Percentiles rank a stretch among this genome's conserved stretches.
phyloP scores from a whole-genome alignment of 2,329 filamentous ascomycete species.

The Fusarium sp. region DNA sequence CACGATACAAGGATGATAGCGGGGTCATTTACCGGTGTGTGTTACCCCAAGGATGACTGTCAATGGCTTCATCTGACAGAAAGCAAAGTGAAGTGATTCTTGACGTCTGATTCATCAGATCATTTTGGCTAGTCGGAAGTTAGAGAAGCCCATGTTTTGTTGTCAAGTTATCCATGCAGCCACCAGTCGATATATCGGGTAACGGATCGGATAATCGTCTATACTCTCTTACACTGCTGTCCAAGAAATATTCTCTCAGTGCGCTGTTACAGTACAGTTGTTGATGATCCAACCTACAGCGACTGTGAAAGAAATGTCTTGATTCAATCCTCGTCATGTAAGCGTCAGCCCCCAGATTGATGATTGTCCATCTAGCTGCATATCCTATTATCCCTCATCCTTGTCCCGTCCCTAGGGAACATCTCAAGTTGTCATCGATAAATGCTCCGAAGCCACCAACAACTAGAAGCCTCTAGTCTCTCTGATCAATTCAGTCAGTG shows the following conservation, averaged over 20 bases:
- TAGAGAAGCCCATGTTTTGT: conserved; percentile 10
- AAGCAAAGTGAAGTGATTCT: conserved; percentile 3
- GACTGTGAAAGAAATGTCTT: conserved; percentile 1
- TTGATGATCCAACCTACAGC: background rate
- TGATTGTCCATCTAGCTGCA: conserved; percentile 1
- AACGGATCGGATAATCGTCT: conserved; percentile 33
- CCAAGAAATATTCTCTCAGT: background rate
- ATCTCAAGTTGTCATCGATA: conserved; percentile 30
- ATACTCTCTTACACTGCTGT: conserved; percentile 3
- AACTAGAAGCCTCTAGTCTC: background rate
- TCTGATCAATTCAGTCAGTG: background rate
- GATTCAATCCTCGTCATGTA: conserved; percentile 29
- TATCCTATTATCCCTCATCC: background rate
- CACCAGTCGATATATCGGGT: conserved; percentile 25
- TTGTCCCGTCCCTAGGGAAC: conserved; percentile 1
- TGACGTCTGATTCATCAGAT: conserved; percentile 36
- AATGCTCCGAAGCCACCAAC: conserved; percentile 13
- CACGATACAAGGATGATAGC: conserved; percentile 19
- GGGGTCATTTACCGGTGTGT: conserved; percentile 20
- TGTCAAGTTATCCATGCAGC: conserved; percentile 16
- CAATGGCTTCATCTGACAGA: conserved; percentile 34
- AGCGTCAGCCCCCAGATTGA: conserved; percentile 37
- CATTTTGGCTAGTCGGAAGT: conserved; percentile 12
- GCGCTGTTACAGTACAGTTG: conserved; percentile 2
- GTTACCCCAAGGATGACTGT: conserved; percentile 5